Percentiles rank a stretch among this genome's conserved stretches.
Evolutionary conservation across 106 monocot species (phyloP).

Genomic region (Dioscorea dumetorum): DNA sequence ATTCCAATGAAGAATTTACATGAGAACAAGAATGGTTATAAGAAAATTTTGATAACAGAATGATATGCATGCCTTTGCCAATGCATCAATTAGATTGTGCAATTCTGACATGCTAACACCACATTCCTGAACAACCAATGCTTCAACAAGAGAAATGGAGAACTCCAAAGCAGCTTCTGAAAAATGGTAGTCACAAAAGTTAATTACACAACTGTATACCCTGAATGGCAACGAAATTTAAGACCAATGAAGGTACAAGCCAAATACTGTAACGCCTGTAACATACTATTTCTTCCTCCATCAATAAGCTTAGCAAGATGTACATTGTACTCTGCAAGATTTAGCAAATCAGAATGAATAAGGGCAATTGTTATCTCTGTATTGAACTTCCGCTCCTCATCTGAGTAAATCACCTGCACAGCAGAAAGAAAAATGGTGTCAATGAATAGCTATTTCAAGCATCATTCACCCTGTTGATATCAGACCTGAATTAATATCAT

Average conservation of each 20-base stretch:
- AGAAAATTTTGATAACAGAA: neutral
- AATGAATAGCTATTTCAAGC: too few relatives aligned
- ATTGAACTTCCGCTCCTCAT: conserved; percentile 91
- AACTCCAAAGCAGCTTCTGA: conserved; percentile 88
- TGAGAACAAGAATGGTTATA: too few relatives aligned
- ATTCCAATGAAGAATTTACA: neutral
- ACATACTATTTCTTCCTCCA: conserved; percentile 95
- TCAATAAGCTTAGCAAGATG: conserved; percentile 95
- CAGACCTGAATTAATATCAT: too few relatives aligned
- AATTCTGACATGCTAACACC: conserved; percentile 62
- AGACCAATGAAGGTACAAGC: too few relatives aligned
- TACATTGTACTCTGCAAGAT: conserved; percentile 81
- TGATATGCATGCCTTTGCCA: conserved; percentile 54
- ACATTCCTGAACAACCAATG: conserved; percentile 62
- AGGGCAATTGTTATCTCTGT: conserved; percentile 75
- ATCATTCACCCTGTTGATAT: too few relatives aligned
- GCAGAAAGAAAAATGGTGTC: conserved; percentile 5
- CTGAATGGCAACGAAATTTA: too few relatives aligned
- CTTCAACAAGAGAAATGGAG: conserved; percentile 67
- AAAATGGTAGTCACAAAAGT: neutral
- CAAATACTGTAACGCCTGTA: neutral
- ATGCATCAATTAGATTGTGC: conserved; percentile 67
- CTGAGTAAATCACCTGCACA: conserved; percentile 82
- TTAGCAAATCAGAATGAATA: conserved; percentile 73
- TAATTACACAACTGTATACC: too few relatives aligned